These are phyloP conservation scores for Chondrus crispus DNA, from an alignment of 23 red algal species.

Conservation along the genomic window DNA sequence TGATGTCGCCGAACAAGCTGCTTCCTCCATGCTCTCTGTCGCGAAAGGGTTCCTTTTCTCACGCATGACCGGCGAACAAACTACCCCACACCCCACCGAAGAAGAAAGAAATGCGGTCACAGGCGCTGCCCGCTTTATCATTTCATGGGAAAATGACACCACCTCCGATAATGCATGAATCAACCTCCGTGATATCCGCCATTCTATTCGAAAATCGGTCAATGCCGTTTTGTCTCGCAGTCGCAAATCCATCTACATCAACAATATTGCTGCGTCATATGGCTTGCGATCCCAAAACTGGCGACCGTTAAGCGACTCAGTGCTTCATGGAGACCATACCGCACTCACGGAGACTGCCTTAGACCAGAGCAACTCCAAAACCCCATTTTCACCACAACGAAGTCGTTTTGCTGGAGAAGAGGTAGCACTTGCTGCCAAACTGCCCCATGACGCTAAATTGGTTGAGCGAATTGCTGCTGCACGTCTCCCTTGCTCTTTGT, in stretches of 20 bases:
- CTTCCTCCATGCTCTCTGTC: conserved; percentile 4
- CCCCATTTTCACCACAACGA: too few relatives aligned
- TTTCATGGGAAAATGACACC: conserved; percentile 30
- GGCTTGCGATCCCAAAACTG: too few relatives aligned
- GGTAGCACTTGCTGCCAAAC: not conserved
- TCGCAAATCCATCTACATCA: too few relatives aligned
- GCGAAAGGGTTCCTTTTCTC: conserved; percentile 34
- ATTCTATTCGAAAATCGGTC: conserved; percentile 39
- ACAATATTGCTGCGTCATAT: too few relatives aligned
- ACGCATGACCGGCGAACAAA: not conserved
- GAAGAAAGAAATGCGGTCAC: not conserved
- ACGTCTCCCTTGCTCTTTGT: conserved; percentile 28
- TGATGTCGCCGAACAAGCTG: conserved; percentile 28
- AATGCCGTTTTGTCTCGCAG: conserved; percentile 28
- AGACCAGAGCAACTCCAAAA: not conserved
- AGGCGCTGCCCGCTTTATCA: conserved; percentile 5
- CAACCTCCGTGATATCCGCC: conserved; percentile 31
- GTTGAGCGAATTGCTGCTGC: conserved; percentile 43
- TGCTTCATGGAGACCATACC: too few relatives aligned
- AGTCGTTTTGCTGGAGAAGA: too few relatives aligned
- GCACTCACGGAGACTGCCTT: not conserved
- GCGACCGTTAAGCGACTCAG: too few relatives aligned
- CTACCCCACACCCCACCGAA: not conserved
- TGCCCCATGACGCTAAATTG: conserved; percentile 21
- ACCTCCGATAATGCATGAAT: not conserved